These are phyloP conservation scores for Grifola frondosa DNA, from an alignment of 1,284 basidiomycete genomes.

Conservation along the genomic window DNA sequence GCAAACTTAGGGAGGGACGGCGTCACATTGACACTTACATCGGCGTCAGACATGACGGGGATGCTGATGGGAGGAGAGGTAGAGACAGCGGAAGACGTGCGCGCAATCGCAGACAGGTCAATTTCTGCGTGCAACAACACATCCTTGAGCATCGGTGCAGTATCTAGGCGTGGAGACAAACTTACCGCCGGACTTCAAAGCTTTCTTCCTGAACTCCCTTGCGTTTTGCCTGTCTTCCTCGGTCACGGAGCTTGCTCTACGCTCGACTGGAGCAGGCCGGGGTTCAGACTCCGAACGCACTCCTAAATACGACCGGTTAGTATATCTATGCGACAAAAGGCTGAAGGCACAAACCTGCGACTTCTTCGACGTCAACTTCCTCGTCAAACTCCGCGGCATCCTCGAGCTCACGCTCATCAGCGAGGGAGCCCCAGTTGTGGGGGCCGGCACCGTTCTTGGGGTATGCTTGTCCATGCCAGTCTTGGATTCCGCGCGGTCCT, in stretches of 20 bases:
- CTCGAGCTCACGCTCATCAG: conserved; percentile 62
- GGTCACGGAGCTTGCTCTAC: conserved; percentile 43
- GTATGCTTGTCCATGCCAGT: conserved; percentile 68
- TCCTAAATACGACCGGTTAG: conserved; percentile 1
- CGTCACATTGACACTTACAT: conserved; percentile 39
- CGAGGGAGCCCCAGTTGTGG: conserved; percentile 81
- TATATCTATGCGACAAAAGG: neutral
- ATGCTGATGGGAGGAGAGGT: conserved; percentile 52
- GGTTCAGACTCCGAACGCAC: conserved; percentile 5
- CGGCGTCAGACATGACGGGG: conserved; percentile 38
- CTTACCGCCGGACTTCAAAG: conserved; percentile 57
- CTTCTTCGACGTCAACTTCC: conserved; percentile 40
- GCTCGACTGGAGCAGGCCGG: conserved; percentile 15
- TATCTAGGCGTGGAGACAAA: conserved; percentile 9
- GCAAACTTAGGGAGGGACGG: neutral
- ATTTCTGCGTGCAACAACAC: conserved; percentile 39
- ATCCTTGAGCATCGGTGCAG: neutral
- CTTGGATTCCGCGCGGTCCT: conserved; percentile 78
- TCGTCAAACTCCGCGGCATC: conserved; percentile 52
- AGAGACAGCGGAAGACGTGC: conserved; percentile 75
- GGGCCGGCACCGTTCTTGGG: conserved; percentile 79
- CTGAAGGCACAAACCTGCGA: conserved; percentile 15
- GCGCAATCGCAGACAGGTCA: conserved; percentile 77
- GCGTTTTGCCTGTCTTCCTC: conserved; percentile 69
- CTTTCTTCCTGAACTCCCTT: conserved; percentile 64